Conservation (phyloP, 2,329 filamentous ascomycete species). For the Lecanicillium sp. region DNA sequence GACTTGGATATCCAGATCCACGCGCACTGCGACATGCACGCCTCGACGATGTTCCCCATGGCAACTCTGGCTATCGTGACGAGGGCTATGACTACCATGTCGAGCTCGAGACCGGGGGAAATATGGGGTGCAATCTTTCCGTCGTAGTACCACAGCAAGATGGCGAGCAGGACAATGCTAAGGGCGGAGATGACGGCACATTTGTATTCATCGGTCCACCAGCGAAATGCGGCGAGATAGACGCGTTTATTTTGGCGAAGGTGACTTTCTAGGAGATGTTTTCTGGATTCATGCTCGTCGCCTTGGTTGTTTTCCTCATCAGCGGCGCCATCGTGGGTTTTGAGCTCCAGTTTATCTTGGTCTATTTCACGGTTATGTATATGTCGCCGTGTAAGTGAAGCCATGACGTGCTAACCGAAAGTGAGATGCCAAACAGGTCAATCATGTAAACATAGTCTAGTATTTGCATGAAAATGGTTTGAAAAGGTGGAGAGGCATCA, state of each 20-base stretch:
- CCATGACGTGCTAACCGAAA: too few relatives aligned
- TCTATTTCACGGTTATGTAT: too few relatives aligned
- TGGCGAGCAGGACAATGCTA: constrained; percentile 18
- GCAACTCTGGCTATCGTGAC: constrained; percentile 27
- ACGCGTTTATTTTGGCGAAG: constrained; percentile 6
- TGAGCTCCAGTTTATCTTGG: too few relatives aligned
- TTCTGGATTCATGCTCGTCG: constrained; percentile 4
- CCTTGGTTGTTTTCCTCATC: constrained; percentile 6
- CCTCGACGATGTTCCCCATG: constrained; percentile 26
- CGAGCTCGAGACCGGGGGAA: constrained; percentile 19
- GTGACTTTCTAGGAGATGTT: constrained; percentile 4
- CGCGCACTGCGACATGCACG: constrained; percentile 26
- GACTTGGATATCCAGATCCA: constrained; percentile 31
- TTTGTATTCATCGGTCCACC: constrained; percentile 28
- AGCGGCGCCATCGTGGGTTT: constrained; percentile 6
- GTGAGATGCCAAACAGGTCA: too few relatives aligned
- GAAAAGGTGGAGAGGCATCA: too few relatives aligned
- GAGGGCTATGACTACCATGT: constrained; percentile 27
- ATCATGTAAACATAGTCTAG: too few relatives aligned
- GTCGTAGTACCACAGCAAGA: constrained; percentile 22
- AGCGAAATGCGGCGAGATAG: constrained; percentile 19
- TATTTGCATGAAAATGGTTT: too few relatives aligned
- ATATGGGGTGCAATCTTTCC: constrained; percentile 21
- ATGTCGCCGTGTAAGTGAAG: too few relatives aligned
- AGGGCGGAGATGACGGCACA: constrained; percentile 21